Conservation (phyloP, 139 green algal species). For the Ulvella scutata region DNA sequence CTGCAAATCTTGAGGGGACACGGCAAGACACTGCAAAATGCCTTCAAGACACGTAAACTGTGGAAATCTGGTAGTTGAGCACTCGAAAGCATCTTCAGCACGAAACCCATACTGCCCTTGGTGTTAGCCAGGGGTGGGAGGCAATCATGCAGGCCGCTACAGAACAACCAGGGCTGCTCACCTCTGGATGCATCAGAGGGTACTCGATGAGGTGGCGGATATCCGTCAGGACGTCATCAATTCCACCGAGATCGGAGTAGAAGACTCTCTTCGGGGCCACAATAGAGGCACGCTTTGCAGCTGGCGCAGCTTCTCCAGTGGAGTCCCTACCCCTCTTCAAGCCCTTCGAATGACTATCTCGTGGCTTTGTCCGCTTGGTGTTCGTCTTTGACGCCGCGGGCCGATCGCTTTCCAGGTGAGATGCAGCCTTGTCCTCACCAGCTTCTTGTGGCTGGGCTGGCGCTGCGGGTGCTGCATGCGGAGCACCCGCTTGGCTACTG, state of each 20-base stretch:
- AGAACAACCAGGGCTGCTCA: constrained; percentile 6
- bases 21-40: too few species aligned
- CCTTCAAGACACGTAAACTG: too few species aligned
- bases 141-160: too few species aligned
- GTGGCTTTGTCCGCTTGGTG: too few species aligned
- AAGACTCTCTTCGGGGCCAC: not conserved
- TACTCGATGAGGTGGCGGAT: constrained; percentile 80
- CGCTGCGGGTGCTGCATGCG: not conserved
- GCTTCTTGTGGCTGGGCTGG: not conserved
- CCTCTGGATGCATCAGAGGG: constrained; percentile 77
- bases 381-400: not conserved
- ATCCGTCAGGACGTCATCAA: constrained; percentile 59
- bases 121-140: too few species aligned
- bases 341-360: too few species aligned
- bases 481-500: not conserved
- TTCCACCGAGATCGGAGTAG: constrained; percentile 71
- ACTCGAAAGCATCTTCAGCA: too few species aligned
- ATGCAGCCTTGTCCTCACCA: not conserved
- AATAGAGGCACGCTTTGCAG: not conserved
- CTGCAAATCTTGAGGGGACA: too few species aligned
- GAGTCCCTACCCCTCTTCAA: not conserved
- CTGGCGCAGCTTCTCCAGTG: not conserved
- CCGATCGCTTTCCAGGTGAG: not conserved
- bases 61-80: too few species aligned
- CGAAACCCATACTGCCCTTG: too few species aligned